Evolutionary conservation across 495 filamentous ascomycete species (phyloP), one percentile per base, ranked within the genome.

Genomic region (Aspergillus olivimuriae): DNA sequence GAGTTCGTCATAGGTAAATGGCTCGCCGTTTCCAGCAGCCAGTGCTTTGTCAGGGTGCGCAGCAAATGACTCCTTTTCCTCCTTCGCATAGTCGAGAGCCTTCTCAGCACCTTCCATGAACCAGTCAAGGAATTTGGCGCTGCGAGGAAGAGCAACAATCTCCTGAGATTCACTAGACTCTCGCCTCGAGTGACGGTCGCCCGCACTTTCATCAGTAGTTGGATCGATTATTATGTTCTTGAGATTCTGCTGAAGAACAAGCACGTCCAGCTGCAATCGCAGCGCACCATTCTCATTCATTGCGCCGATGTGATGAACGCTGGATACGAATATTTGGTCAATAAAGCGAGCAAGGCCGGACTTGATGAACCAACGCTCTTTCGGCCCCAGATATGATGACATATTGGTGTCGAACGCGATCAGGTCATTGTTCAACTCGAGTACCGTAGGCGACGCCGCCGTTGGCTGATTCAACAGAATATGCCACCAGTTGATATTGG

Each of bases 181-280:
- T 32, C 39, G 24, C 10, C 52, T 48, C 15, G 47, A 35, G 2
- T 34, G 17, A 44, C 51, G 14, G 7, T 46, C 35, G 18, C 47
- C 49, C 18, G 42, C 12, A 0, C 14, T 23, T 2, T 46, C 15
- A 10, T 58, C 46, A 4, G 44, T 42, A 12, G 42, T 42, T 4
- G 64, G 56, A 26, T 65, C 57, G 11, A 67, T 55, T 39, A 70
- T 88, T 46, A 98, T 83, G 41, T 92, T 92, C 64, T 90, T 94
- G 40, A 98, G 75, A 50, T 95, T 95, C 52, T 97, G 94, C 57
- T 95, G 90, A 21, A 98, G 68, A 35, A 98, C 92, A 7, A 94
- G 72, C 34, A 97, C 87, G 56, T 97, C 94, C 21, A 96, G 76
- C 53, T 87, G 83, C 72, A 97, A 84, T 5, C 88, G 76, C 16